phyloP scores from a whole-genome alignment of 768 basidiomycete genomes.

The Leccinum uliginosum region DNA sequence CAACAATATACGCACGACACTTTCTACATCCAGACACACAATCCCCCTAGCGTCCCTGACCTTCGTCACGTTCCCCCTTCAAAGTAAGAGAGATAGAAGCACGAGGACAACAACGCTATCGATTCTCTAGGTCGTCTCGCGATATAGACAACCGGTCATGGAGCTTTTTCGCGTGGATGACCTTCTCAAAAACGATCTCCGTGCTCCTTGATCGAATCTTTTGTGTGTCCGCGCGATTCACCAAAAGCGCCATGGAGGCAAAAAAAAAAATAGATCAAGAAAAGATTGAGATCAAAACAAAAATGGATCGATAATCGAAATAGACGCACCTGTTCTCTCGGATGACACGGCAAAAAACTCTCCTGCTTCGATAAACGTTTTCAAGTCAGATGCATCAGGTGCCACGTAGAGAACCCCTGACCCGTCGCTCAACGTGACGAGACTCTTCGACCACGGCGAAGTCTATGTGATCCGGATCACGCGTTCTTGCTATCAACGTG shows the following conservation, averaged over 20 bases:
- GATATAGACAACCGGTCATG: constrained; percentile 6
- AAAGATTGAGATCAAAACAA: not conserved
- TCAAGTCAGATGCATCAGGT: constrained; percentile 8
- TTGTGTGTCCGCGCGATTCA: not conserved
- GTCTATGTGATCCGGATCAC: constrained; percentile 13
- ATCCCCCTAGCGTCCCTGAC: not conserved
- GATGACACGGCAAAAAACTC: constrained; percentile 6
- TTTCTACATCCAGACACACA: no score
- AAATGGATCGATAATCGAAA: not conserved
- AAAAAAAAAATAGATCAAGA: not conserved
- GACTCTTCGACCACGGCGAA: constrained; percentile 24
- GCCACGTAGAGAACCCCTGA: constrained; percentile 3
- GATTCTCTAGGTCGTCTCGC: not conserved
- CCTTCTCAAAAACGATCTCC: constrained; percentile 19
- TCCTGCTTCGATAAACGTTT: constrained; percentile 5
- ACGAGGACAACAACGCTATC: not conserved
- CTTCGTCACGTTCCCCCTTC: not conserved
- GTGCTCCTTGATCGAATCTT: constrained; percentile 15
- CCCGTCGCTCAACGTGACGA: constrained; percentile 17
- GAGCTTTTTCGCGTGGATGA: constrained; percentile 12
- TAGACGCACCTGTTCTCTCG: constrained; percentile 11
- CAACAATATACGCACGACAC: not conserved
- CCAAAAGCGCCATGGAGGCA: not conserved
- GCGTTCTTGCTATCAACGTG: constrained; percentile 29
- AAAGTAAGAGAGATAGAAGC: not conserved